Evolutionary conservation across 176 grass and related monocot species (phyloP).

Genomic region (Carex pumila): DNA sequence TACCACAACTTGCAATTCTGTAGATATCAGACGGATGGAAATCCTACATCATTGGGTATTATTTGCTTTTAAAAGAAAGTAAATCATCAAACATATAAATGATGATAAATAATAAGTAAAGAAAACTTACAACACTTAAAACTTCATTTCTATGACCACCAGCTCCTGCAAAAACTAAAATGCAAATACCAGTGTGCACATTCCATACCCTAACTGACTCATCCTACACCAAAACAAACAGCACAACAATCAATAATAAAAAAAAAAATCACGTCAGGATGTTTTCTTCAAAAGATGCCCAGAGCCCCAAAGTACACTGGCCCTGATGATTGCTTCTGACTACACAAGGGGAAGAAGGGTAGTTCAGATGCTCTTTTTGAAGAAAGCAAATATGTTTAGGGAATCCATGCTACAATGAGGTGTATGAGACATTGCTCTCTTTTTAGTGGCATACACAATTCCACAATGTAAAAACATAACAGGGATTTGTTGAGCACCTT

Average conservation of each 20-base stretch:
- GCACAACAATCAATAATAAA: slow-evolving; percentile 15
- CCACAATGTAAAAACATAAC: not conserved
- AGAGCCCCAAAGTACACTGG: too few species aligned
- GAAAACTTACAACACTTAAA: slow-evolving; percentile 80
- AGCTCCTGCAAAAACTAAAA: slow-evolving; percentile 85
- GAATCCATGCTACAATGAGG: not conserved
- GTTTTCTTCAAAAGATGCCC: not conserved
- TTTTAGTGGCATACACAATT: not conserved
- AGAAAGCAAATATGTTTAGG: not conserved
- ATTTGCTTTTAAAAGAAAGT: not conserved
- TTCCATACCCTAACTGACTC: slow-evolving; percentile 98
- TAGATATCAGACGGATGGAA: slow-evolving; percentile 95
- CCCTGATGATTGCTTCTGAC: too few species aligned
- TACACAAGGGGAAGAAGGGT: too few species aligned
- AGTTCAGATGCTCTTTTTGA: not conserved
- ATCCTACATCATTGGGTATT: slow-evolving; percentile 43
- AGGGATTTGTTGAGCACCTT: slow-evolving; percentile 43
- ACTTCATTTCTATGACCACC: slow-evolving; percentile 96
- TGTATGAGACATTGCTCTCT: not conserved
- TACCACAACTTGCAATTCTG: slow-evolving; percentile 87
- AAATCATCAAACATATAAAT: not conserved
- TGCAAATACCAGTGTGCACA: slow-evolving; percentile 92
- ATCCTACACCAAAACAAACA: slow-evolving; percentile 43
- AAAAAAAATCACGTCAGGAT: not conserved
- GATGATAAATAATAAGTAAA: not conserved